Conservation (phyloP, 805 yeast species). For the Barnettozyma californica region DNA sequence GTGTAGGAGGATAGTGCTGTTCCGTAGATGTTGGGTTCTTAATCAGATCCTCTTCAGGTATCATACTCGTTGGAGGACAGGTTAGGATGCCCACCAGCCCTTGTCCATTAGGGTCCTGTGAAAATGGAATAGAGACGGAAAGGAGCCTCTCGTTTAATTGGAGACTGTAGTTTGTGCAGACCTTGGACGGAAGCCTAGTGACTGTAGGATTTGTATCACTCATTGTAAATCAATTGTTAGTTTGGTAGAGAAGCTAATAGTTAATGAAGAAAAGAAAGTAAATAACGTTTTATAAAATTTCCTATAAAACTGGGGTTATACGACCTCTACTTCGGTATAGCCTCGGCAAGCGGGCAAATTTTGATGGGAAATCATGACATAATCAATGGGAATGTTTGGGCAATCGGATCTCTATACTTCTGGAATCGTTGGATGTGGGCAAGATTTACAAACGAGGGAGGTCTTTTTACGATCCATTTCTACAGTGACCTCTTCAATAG, state of each 20-base stretch:
- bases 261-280: background rate
- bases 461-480: too few relatives aligned
- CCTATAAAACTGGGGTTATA: too few relatives aligned
- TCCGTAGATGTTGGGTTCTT: slow-evolving; percentile 7
- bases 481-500: too few relatives aligned
- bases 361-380: too few relatives aligned
- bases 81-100: slow-evolving; percentile 36
- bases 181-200: slow-evolving; percentile 12
- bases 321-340: too few relatives aligned
- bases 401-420: too few relatives aligned
- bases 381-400: too few relatives aligned
- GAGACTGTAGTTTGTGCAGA: slow-evolving; percentile 21
- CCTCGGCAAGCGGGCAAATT: too few relatives aligned
- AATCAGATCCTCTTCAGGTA: slow-evolving; percentile 17
- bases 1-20: slow-evolving; percentile 32
- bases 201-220: slow-evolving; percentile 6
- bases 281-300: too few relatives aligned
- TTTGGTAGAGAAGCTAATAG: background rate
- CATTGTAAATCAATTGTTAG: background rate
- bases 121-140: slow-evolving; percentile 20
- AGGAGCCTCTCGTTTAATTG: slow-evolving; percentile 23
- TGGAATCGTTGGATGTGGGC: too few relatives aligned
- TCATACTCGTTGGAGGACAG: slow-evolving; percentile 26
- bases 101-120: slow-evolving; percentile 19
- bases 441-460: too few relatives aligned